phyloP scores from a whole-genome alignment of 805 yeast species.

The Yarrowia yakushimensis region DNA sequence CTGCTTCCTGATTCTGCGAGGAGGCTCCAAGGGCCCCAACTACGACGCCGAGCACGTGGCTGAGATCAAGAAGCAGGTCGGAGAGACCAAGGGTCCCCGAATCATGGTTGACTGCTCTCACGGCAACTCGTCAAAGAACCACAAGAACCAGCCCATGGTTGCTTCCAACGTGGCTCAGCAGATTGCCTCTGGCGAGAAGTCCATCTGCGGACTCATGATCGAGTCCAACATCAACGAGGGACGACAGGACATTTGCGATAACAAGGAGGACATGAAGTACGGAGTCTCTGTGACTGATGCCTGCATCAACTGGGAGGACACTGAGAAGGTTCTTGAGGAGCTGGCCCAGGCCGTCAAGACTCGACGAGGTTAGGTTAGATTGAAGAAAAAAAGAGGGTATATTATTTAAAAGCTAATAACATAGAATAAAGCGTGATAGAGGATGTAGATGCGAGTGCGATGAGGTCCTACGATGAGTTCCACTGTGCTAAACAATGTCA shows the following conservation, averaged over 20 bases:
- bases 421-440: neutral
- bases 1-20: slow-evolving; percentile 88
- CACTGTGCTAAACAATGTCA: no score
- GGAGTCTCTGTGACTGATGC: slow-evolving; percentile 98
- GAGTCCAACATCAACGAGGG: slow-evolving; percentile 92
- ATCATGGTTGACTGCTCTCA: slow-evolving; percentile 98
- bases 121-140: slow-evolving; percentile 90
- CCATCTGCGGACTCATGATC: slow-evolving; percentile 92
- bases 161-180: slow-evolving; percentile 76
- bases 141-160: slow-evolving; percentile 89
- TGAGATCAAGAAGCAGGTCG: slow-evolving; percentile 55
- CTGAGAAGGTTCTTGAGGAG: slow-evolving; percentile 64
- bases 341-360: slow-evolving; percentile 76
- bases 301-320: slow-evolving; percentile 86
- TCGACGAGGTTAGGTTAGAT: slow-evolving; percentile 54
- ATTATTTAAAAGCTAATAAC: slow-evolving; percentile 15
- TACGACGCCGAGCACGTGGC: slow-evolving; percentile 72
- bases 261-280: slow-evolving; percentile 71
- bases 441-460: no score
- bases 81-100: slow-evolving; percentile 46
- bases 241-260: slow-evolving; percentile 86
- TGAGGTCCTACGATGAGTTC: no score
- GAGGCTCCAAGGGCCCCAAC: slow-evolving; percentile 92
- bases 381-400: neutral
- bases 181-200: slow-evolving; percentile 64